Evolutionary conservation across 1,284 basidiomycete species (phyloP), one percentile per base, ranked within the genome.

Genomic region (Phellopilus nigrolimitatus): DNA sequence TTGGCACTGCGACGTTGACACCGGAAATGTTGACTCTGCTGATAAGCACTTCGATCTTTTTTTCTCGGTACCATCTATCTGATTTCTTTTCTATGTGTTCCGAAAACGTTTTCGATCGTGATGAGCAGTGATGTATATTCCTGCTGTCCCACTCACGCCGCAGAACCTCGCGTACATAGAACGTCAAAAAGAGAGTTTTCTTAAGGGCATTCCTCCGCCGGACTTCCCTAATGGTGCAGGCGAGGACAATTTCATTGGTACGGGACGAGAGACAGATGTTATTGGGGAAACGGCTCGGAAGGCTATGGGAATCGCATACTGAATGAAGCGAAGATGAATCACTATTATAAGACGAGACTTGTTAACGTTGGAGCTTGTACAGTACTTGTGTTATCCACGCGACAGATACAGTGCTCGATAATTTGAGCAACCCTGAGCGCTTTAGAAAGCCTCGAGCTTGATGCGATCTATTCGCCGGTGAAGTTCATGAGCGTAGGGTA

Each of bases 91-190:
- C 25, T 43, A 17, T 40, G 4, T 51, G 13, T 36, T 41, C 9
- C 38, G 36, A 17, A 15, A n/a, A n/a, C n/a, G n/a, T 47, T 22
- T 12, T 52, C 3, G 21, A 4, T 52, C 78, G 80, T 83, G 25
- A 80, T 91, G 75, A 92, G 91, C 51, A 79, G 82, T 84, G 22
- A 82, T 92, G 75, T 94, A 93, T 64, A 92, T 93, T 57, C 83
- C 84, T 3, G 80, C 90, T 0, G 82, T 89, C 3, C 89, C 90
- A 0, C 71, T 82, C 30, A 91, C 88, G 0, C 75, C 78, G 0
- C 67, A 70, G 56, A 84, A 84, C 63, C 71, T 72, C 31, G 69
- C 67, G 10, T 92, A 92, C 59, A 62, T 92, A 38, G 63, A 70
- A 38, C 70, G 72, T 55, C 91, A 93, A 64, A 74, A 71, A 13